Evolutionary conservation across 768 basidiomycete species (phyloP).

Genomic region (Mycena alexandri): DNA sequence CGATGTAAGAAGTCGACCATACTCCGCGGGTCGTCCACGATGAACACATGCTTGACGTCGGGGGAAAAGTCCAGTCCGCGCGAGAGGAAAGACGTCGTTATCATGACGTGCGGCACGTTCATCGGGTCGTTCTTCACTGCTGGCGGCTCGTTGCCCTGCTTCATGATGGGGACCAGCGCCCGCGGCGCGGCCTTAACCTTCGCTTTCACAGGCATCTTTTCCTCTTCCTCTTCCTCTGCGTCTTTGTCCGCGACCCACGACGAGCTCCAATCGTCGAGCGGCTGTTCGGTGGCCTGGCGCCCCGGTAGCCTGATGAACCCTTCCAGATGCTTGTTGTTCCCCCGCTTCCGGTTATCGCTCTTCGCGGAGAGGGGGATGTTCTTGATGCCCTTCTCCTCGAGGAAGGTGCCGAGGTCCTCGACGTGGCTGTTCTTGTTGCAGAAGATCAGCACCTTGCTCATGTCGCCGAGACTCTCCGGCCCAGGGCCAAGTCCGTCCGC

Average conservation of each 20-base stretch:
- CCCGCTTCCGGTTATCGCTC: slow-evolving; percentile 68
- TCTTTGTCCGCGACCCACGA: slow-evolving; percentile 30
- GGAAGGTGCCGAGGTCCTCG: slow-evolving; percentile 67
- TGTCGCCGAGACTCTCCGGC: slow-evolving; percentile 38
- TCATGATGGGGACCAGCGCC: slow-evolving; percentile 10
- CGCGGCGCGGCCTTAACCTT: background rate
- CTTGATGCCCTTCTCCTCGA: slow-evolving; percentile 71
- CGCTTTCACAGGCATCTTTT: background rate
- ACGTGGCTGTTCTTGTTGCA: slow-evolving; percentile 84
- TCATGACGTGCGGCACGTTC: slow-evolving; percentile 72
- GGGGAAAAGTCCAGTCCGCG: slow-evolving; percentile 92
- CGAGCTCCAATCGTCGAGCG: slow-evolving; percentile 10
- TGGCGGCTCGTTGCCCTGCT: slow-evolving; percentile 15
- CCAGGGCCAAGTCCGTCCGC: slow-evolving; percentile 36
- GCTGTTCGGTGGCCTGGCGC: slow-evolving; percentile 14
- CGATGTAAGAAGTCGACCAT: slow-evolving; percentile 94
- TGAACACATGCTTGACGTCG: slow-evolving; percentile 83
- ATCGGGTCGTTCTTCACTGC: slow-evolving; percentile 44
- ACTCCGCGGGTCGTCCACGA: slow-evolving; percentile 89
- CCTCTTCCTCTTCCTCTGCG: slow-evolving; percentile 20
- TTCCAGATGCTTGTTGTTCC: slow-evolving; percentile 82
- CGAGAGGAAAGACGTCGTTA: slow-evolving; percentile 92
- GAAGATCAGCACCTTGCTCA: slow-evolving; percentile 85
- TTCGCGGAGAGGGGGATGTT: slow-evolving; percentile 76
- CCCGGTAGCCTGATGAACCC: slow-evolving; percentile 68